Base-by-base conservation (phyloP, 176 grass and related monocot genomes). In the Paspalum notatum region DNA sequence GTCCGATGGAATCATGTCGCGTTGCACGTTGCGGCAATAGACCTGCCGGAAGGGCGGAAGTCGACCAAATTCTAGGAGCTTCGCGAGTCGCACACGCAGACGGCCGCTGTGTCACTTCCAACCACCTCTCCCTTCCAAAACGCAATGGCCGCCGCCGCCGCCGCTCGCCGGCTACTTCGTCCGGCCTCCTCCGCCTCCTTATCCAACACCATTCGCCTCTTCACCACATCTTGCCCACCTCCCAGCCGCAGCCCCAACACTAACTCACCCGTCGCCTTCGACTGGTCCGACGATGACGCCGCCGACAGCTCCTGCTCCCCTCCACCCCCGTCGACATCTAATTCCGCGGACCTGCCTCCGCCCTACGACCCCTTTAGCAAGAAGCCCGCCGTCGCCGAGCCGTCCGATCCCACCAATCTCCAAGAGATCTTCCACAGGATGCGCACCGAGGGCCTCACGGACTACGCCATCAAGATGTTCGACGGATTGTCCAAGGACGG, bases 401-500 rank as follows among this genome's bases (percentile, higher is more conserved):
- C 85, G 7, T 74, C 84, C 6, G 92, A 98, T 45, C 86, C 95
- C 9, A 87, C 95, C 7, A 89, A 98, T 18, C 81, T 98, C 13
- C 90, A 94, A 63, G 95, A 95, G 42, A 48, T 98, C 84, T 95
- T 98, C 74, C 88, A 94, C 74, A 56, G 20, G 48, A 95, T 98
- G 88, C 90, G 95, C 42, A 84, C 86, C n/a, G 92, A 79, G 70
- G 95, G 95, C 48, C 90, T 98, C 77, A 91, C 88, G 16, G 89
- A 93, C 26, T 79, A 95, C 11, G 95, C 95, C 67, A 85, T 98
- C 90, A 98, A 98, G 90, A 98, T 98, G 95, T 98, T 98, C 81
- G 95, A 98, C 75, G 92, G 82, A 88, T 90, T 98, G 84, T 93
- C 90, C 70, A 93, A 87, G 81, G 95, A 98, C 38, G 95, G 92